Conservation (phyloP, 176 grass and related monocot genomes). For the Coix lacrymajobi region DNA sequence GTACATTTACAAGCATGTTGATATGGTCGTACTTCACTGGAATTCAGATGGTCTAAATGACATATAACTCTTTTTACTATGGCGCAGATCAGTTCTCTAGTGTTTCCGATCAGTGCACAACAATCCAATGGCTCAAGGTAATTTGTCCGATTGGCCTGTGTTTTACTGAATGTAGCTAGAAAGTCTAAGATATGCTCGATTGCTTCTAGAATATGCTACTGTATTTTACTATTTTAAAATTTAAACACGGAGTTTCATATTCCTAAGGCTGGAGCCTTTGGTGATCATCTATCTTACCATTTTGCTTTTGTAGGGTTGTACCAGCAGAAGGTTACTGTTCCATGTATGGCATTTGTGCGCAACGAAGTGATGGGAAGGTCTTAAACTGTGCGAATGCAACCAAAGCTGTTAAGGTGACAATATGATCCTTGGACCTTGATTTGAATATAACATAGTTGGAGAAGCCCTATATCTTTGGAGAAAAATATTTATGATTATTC, state of each 20-base stretch:
- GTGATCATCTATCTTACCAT: constrained; percentile 17
- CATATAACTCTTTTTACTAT: not conserved
- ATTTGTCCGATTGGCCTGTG: constrained; percentile 10
- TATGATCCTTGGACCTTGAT: constrained; percentile 1
- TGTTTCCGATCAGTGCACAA: constrained; percentile 43
- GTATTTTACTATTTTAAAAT: constrained; percentile 11
- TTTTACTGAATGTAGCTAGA: constrained; percentile 11
- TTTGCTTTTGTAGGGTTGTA: constrained; percentile 44
- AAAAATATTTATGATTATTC: not conserved
- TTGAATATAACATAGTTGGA: constrained; percentile 17
- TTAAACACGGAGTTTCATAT: constrained; percentile 24
- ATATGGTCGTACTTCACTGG: constrained; percentile 20
- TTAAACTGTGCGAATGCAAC: constrained; percentile 83
- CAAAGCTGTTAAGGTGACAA: constrained; percentile 75
- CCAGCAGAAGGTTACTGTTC: constrained; percentile 86
- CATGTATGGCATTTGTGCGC: constrained; percentile 85
- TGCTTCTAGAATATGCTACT: constrained; percentile 8
- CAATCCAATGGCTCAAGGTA: constrained; percentile 73
- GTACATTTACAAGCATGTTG: not conserved
- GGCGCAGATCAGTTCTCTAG: constrained; percentile 53
- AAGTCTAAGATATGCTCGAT: not conserved
- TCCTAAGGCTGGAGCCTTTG: not conserved
- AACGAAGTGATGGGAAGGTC: constrained; percentile 75
- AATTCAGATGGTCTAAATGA: constrained; percentile 2
- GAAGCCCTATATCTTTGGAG: constrained; percentile 22